Conservation (phyloP, 202 grass and related monocot species). For the Panicum virgatum region DNA sequence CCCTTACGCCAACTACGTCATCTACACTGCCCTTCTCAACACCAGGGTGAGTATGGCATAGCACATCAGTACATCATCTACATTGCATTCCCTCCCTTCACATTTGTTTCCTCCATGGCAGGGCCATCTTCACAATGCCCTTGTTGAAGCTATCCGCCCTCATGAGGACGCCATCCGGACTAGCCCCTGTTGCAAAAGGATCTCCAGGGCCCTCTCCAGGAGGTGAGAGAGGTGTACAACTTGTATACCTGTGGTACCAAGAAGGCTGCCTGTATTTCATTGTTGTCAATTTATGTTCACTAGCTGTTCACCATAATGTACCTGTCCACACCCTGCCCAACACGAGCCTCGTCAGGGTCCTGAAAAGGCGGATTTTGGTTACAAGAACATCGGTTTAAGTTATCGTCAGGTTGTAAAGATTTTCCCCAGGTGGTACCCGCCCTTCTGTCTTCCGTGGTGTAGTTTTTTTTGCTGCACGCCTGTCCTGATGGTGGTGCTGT, state of each 20-base stretch:
- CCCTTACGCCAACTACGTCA: conserved; percentile 84
- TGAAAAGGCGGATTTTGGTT: conserved; percentile 39
- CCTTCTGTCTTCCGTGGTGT: conserved; percentile 25
- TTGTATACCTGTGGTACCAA: conserved; percentile 27
- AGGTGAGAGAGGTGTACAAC: conserved; percentile 62
- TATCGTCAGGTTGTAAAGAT: conserved; percentile 41
- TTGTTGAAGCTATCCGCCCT: conserved; percentile 71
- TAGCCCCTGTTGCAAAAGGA: conserved; percentile 88
- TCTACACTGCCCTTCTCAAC: conserved; percentile 66
- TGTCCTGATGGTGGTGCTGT: conserved; percentile 38
- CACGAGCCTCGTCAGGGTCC: conserved; percentile 31
- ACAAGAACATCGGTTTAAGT: conserved; percentile 27
- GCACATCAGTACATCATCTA: background rate
- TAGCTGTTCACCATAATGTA: conserved; percentile 46
- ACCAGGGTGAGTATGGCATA: conserved; percentile 52
- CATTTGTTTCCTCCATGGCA: conserved; percentile 22
- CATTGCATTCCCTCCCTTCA: background rate
- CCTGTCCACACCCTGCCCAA: conserved; percentile 26
- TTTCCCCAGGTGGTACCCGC: conserved; percentile 17
- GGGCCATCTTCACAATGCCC: conserved; percentile 50
- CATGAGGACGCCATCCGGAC: conserved; percentile 68
- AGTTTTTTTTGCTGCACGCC: conserved; percentile 36
- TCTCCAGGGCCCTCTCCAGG: conserved; percentile 61
- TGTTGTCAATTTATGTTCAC: conserved; percentile 57
- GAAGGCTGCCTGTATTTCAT: conserved; percentile 23